Base-by-base conservation (phyloP, 139 green algal genomes). In the Tetradesmus lagerheimii region DNA sequence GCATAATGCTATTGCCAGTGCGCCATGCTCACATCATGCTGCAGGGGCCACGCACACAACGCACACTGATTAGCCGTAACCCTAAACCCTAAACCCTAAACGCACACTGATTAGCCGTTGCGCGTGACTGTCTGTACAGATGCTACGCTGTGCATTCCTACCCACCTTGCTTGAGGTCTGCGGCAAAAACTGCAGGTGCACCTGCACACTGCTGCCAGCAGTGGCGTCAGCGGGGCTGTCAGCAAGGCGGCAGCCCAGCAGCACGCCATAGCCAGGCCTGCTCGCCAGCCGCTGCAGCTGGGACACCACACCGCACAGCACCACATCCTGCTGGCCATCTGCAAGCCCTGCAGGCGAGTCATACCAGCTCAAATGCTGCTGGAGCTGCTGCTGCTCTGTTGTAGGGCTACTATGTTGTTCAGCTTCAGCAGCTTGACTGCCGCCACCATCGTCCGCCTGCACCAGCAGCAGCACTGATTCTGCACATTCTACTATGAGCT, bases 251-350 rank as follows among this genome's bases (percentile, higher is more conserved):
- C 79, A 84, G 2, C 12, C n/a, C 39, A 84, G 38, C 38, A 64
- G 37, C 76, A 34, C 8, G 23, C 31, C 76, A 34, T 14, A 18
- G 43, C 39, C 31, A 84, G 27, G 27, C 16, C 23, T 84, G 39
- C n/a, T 84, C 41, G 57, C 23, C 57, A 71, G 57, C 78, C 50
- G 39, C 79, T 84, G 39, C 39, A 38, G 38, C 79, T 38, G 27
- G 14, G 18, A 29, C 79, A 84, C 79, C 43, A 84, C 39, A 23
- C 79, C 79, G 39, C 79, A 84, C 25, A 84, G 27, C 41, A 84
- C 79, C 79, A 84, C 23, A 5, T 84, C 79, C 39, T 25, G 79
- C n/a, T 84, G 79, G 3, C 79, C 79, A 8, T 4, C 35, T 62
- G 79, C 27, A 6, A 84, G 9, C 27, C 23, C 79, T 25, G 29